Evolutionary conservation across 495 filamentous ascomycete genomes (phyloP), one percentile per base, ranked within the genome.

Genomic region (Baudoinia panamericana): DNA sequence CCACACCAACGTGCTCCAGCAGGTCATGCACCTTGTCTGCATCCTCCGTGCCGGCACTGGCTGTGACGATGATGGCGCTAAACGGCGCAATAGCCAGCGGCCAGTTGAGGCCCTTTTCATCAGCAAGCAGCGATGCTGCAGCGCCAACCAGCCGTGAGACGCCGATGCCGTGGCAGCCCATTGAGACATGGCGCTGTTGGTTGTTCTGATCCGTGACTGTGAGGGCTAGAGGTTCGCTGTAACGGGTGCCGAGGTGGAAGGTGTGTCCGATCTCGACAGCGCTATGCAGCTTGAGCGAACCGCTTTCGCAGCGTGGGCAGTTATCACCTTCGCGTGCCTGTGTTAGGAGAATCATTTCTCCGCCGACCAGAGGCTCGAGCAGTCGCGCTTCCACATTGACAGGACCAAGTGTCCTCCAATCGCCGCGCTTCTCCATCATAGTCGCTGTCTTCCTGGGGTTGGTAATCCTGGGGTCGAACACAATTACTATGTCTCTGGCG

Each of bases 131-230:
- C 41, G 85, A 76, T 0, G 90, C 84, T 2, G 88, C 72, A 4
- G 90, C 84, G 4, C 77, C 85, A 44, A 97, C 79, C 59, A 97
- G 75, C 22, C 90, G 80, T 1, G 87, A 93, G 17, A 97, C 71
- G 0, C 90, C 90, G 43, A 97, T 94, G 1, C 90, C 90, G 51
- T 96, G 82, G 49, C 92, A 97, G 32, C 90, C 90, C 88, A 96
- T 95, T 39, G 90, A 72, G 59, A 95, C 70, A 0, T 76, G 63
- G 0, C 73, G 67, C 20, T 57, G 58, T 30, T 15, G 51, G 32
- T 34, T 50, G 39, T 23, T 36, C 18, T 19, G 15, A 23, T 36
- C 59, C 37, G 30, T 57, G 38, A 43, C 54, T 52, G 40, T 36
- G 1, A 82, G 81, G 18, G 71, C 58, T 3, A 96, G 66, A 0